phyloP scores from a whole-genome alignment of 257 asterid species.

The Ajuga chamaepitys region DNA sequence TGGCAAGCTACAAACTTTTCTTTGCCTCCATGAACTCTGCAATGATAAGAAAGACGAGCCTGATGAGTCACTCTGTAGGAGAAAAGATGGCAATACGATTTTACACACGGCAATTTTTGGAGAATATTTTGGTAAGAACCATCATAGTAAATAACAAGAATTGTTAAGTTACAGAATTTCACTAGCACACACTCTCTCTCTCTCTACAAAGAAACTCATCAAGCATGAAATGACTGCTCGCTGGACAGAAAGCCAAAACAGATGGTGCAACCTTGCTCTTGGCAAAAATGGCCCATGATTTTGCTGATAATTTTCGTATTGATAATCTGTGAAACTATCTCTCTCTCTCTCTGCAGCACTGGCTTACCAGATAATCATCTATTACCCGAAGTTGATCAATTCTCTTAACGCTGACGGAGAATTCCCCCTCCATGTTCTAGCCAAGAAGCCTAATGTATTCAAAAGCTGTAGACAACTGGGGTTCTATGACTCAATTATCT shows the following conservation, averaged over 20 bases:
- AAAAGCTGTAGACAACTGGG: slow-evolving; percentile 26
- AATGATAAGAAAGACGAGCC: neutral
- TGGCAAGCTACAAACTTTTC: slow-evolving; percentile 23
- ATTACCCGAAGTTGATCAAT: slow-evolving; percentile 14
- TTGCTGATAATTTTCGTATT: neutral
- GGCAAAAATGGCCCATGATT: too few species aligned
- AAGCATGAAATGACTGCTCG: too few species aligned
- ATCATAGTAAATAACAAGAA: too few species aligned
- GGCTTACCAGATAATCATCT: slow-evolving; percentile 25
- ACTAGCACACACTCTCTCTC: too few species aligned
- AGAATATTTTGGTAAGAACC: slow-evolving; percentile 31
- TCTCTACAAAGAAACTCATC: too few species aligned
- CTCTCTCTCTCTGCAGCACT: slow-evolving; percentile 13
- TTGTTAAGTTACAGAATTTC: too few species aligned
- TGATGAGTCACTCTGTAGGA: slow-evolving; percentile 22
- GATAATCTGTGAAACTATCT: neutral
- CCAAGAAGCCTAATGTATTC: slow-evolving; percentile 36
- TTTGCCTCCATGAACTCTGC: slow-evolving; percentile 11
- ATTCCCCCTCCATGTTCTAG: slow-evolving; percentile 37
- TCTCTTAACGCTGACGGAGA: slow-evolving; percentile 28
- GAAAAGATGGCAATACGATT: slow-evolving; percentile 33
- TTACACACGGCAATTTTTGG: slow-evolving; percentile 39
- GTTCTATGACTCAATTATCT: slow-evolving; percentile 21
- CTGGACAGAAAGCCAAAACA: too few species aligned
- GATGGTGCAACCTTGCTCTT: too few species aligned